Base-by-base conservation (phyloP, 2,329 filamentous ascomycete species). In the Ilyonectria robusta region DNA sequence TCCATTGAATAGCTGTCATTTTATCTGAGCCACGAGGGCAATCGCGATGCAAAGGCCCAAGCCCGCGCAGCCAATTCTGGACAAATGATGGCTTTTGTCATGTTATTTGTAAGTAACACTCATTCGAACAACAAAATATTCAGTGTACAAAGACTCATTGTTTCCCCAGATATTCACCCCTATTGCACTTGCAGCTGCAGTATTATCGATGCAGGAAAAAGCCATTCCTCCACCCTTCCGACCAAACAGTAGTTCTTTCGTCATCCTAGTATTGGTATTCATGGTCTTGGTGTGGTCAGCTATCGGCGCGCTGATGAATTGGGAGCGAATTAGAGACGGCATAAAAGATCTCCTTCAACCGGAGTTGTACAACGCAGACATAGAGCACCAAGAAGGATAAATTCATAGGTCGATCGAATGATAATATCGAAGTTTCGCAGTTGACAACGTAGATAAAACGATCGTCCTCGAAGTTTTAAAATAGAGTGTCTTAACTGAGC, bases 151-250 rank as follows among this genome's bases (percentile, higher is more conserved):
- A 19, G 10, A 13, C 15, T 33, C 15, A 11, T 17, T 33, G 4
- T n/a, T 2, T 9, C 4, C 9, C 17, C n/a, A 71, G 68, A 3
- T 61, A 0, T 6, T 68, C 1, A 63, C 50, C 0, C 69, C 68
- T 0, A 29, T 37, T 2, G 59, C 50, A 0, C 31, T 70, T 0
- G 59, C 68, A 21, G 61, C 68, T 0, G 19, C 57, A 1, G 67
- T 68, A 19, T 42, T 71, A 1, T 71, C 69, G 0, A 71, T 70
- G 68, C 58, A 71, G 1, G 68, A 66, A 26, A 58, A 60, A 4
- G 69, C 65, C 0, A 70, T 71, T 2, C 69, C 61, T 1, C 7
- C 23, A 1, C 26, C 65, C 1, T 2, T 71, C 0, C 58, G 55
- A 0, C 65, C 61, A 1, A 68, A 29, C 6, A 50, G 57, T 1